Evolutionary conservation across 768 basidiomycete genomes (phyloP).

Genomic region (Boletus eberwhitei): DNA sequence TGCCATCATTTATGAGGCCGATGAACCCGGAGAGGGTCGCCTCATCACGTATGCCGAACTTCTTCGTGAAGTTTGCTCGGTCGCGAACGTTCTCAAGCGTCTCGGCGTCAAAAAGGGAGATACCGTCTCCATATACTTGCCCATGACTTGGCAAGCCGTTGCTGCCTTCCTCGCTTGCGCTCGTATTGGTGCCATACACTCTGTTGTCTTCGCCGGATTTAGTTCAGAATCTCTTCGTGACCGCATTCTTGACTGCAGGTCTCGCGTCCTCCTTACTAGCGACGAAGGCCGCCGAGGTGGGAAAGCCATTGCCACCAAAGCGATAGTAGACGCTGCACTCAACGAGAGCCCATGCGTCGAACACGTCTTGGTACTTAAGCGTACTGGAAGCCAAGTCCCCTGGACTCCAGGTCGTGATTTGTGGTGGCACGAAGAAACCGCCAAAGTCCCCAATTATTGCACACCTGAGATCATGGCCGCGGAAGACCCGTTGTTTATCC

Average conservation of each 20-base stretch:
- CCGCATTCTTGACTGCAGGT: slow-evolving; percentile 84
- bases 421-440: slow-evolving; percentile 96
- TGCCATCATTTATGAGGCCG: slow-evolving; percentile 98
- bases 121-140: slow-evolving; percentile 88
- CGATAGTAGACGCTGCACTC: slow-evolving; percentile 89
- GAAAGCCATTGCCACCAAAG: slow-evolving; percentile 91
- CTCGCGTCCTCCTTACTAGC: slow-evolving; percentile 88
- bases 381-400: slow-evolving; percentile 80
- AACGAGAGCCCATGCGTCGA: slow-evolving; percentile 82
- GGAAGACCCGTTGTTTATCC: slow-evolving; percentile 98
- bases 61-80: slow-evolving; percentile 79
- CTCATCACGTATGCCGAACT: slow-evolving; percentile 82
- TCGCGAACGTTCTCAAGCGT: slow-evolving; percentile 89
- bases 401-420: slow-evolving; percentile 83
- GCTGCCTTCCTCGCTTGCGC: slow-evolving; percentile 98
- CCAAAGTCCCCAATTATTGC: slow-evolving; percentile 83
- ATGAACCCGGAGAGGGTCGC: slow-evolving; percentile 81
- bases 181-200: slow-evolving; percentile 94
- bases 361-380: slow-evolving; percentile 83
- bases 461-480: slow-evolving; percentile 81
- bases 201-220: slow-evolving; percentile 97
- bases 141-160: slow-evolving; percentile 94
- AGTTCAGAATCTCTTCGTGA: slow-evolving; percentile 92
- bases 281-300: slow-evolving; percentile 95
- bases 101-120: slow-evolving; percentile 95